phyloP scores from a whole-genome alignment of 1,284 basidiomycete genomes.

The Phenoliferia sp. region DNA sequence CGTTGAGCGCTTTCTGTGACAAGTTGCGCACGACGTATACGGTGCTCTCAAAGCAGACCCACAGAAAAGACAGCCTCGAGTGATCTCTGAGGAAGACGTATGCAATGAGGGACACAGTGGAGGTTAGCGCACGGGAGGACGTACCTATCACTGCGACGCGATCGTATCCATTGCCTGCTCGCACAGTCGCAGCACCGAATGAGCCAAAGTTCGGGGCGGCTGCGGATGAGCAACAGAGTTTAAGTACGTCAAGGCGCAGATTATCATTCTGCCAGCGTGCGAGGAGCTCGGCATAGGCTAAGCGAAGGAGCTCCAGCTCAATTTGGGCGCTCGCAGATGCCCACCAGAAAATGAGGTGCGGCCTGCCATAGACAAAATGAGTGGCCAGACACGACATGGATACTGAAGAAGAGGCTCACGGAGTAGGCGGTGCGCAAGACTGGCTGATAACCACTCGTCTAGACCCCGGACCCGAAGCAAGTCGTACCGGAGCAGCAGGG shows the following conservation, averaged over 20 bases:
- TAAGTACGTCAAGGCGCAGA: conserved; percentile 25
- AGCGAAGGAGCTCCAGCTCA: conserved; percentile 27
- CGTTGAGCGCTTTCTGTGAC: conserved; percentile 4
- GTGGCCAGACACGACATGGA: neutral
- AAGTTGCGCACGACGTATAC: conserved; percentile 7
- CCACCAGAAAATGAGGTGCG: conserved; percentile 19
- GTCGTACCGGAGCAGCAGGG: neutral
- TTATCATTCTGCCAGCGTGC: conserved; percentile 21
- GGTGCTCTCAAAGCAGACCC: neutral
- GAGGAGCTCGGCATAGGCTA: conserved; percentile 31
- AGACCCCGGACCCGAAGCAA: neutral
- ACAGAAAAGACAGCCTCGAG: conserved; percentile 10
- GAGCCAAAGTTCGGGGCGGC: neutral
- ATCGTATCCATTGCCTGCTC: conserved; percentile 14
- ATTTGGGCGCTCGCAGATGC: conserved; percentile 18
- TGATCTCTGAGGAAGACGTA: conserved; percentile 8
- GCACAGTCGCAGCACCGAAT: conserved; percentile 1
- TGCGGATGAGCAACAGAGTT: conserved; percentile 17
- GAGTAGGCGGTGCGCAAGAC: neutral
- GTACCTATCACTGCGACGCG: conserved; percentile 11
- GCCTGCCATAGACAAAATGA: neutral
- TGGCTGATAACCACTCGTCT: conserved; percentile 1
- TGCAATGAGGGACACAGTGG: neutral
- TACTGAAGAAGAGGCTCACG: neutral
- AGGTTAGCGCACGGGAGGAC: neutral